Evolutionary conservation across 306 rosid genomes (phyloP), one percentile per base, ranked within the genome.

Genomic region (Malus sieversii): DNA sequence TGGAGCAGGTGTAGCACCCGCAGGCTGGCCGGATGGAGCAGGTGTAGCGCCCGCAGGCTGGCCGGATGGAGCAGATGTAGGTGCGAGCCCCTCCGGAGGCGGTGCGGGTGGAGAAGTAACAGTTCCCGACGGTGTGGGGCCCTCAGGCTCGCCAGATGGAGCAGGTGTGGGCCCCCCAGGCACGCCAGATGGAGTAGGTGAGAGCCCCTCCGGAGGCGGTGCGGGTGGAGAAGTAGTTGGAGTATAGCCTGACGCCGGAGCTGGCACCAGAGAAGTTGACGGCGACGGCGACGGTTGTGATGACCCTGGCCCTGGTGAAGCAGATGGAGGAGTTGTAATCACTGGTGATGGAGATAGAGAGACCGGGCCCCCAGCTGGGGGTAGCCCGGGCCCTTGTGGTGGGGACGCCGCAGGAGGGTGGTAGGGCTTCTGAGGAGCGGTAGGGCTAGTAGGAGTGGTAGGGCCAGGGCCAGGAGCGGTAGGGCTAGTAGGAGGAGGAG

Each of bases 301-400:
- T 48, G 55, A 15, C 55, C 55, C 16, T n/a, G 64, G 64, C 6
- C 18, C 16, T 4, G 66, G 33, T 2, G 35, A 61, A 35, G 66
- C 18, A 27, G 66, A 18, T 5, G 66, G 66, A 62, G 35, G 35
- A 25, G 66, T 5, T 2, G 66, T 27, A 15, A 48, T 48, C 19
- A 3, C 13, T 11, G 83, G 80, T 29, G 76, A n/a, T 22, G 81
- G 84, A 15, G 79, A 68, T 11, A 16, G 23, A 22, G 87, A 44
- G 60, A 55, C 60, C 0, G 60, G 27, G 15, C 63, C 30, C 8
- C 4, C 15, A 51, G 55, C 20, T 22, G 63, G 63, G 4, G 63
- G 55, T 15, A 48, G 20, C 60, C 60, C 60, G 16, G 20, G 11
- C n/a, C 60, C 60, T 19, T 53, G 63, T 22, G 63, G 6, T 10